Evolutionary conservation across 1,139 yeast species (phyloP), one percentile per base, ranked within the genome.

Genomic region (Pichia sp.): DNA sequence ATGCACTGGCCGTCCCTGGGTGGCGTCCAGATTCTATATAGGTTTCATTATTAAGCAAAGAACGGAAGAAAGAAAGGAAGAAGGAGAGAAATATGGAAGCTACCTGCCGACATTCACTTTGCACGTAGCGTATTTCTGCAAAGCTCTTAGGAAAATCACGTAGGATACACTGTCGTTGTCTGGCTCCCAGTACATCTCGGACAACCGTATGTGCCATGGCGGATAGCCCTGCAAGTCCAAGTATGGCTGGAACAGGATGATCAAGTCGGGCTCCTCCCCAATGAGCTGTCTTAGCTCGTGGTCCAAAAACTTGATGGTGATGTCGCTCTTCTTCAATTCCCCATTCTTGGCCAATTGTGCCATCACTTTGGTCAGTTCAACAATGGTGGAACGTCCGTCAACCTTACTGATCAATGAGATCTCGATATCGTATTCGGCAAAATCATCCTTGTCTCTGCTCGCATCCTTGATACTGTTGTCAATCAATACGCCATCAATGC

Each of bases 201-300:
- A 80, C 55, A 95, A 79, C 59, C 99, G 78, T 46, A 91, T 82
- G 67, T 93, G 98, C 99, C 99, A 93, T 30, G 99, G 99, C 20
- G 99, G 98, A 69, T 85, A 95, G 36, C 96, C 97, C 69, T 91
- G 96, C 53, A 95, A 77, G 67, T 91, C 95, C 60, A 93, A 75
- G 17, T 76, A 75, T 9, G 97, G 96, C n/a, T 91, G 90, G 70
- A 93, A 93, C 55, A 88, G 74, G 46, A 95, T 76, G 53, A 93
- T 75, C 60, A 93, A 75, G 67, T 95, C 99, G 0, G 99, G 99
- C 68, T 95, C 99, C 12, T 78, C 79, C 3, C 97, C 93, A 31
- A 91, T 95, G 54, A 90, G 75, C 62, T 84, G 89, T 40, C 78
- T 75, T 61, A 90, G 75, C 66, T 90, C 95, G 56, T 80, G 82